Conservation (phyloP, 108 stramenopile species). For the Phaeodactylum tricornutum region DNA sequence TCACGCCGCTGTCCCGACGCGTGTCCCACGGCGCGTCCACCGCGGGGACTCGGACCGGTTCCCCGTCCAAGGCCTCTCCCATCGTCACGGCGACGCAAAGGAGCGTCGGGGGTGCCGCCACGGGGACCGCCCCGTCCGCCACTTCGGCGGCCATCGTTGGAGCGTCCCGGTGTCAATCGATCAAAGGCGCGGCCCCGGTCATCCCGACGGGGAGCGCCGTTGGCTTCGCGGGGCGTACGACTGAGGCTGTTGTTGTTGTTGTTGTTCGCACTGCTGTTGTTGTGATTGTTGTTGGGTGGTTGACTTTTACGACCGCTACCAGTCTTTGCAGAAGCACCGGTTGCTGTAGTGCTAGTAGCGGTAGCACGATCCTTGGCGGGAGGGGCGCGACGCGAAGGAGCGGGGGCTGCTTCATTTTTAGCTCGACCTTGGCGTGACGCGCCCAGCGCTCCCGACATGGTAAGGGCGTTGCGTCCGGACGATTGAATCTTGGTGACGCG, state of each 20-base stretch:
- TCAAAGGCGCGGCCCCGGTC: conserved; percentile 10
- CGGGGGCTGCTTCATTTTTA: background rate
- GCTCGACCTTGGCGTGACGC: conserved; percentile 40
- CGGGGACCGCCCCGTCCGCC: conserved; percentile 3
- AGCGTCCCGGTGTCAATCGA: conserved; percentile 11
- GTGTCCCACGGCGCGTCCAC: too few species aligned
- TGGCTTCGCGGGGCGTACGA: background rate
- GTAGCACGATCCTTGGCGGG: background rate
- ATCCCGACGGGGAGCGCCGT: conserved; percentile 9
- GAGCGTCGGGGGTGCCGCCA: background rate
- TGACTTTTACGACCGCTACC: background rate
- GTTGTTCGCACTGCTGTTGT: conserved; percentile 3
- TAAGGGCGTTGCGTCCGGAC: conserved; percentile 39
- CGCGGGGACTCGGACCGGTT: background rate
- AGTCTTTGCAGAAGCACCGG: background rate
- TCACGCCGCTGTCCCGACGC: too few species aligned
- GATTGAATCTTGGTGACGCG: background rate
- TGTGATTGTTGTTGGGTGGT: conserved; percentile 3
- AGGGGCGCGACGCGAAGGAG: background rate
- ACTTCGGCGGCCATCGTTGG: background rate
- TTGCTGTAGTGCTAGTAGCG: too few species aligned
- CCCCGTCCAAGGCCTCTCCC: background rate
- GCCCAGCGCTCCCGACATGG: conserved; percentile 72
- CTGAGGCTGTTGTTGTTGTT: conserved; percentile 1
- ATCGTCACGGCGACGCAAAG: background rate